Evolutionary conservation across 2,329 filamentous ascomycete genomes (phyloP).

Genomic region (Penicillium sp.): DNA sequence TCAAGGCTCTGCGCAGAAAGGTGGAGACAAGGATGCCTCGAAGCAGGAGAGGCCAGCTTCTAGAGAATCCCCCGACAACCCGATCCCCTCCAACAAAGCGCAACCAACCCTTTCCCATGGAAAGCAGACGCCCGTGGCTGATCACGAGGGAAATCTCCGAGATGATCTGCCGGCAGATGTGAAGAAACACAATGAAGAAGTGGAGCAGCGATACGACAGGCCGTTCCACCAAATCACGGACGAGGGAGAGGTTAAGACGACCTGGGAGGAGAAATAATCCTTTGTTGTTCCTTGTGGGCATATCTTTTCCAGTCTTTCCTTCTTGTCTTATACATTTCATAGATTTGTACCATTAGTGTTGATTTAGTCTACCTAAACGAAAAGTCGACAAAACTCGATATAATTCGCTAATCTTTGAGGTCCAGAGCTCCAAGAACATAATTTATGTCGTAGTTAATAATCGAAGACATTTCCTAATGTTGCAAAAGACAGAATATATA

Average conservation of each 20-base stretch:
- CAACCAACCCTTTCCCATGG: slow-evolving; percentile 32
- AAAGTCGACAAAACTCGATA: neutral
- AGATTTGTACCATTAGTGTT: neutral
- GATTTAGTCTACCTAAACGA: neutral
- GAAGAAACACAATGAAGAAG: slow-evolving; percentile 33
- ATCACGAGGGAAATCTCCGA: slow-evolving; percentile 24
- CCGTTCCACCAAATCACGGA: slow-evolving; percentile 31
- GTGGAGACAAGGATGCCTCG: slow-evolving; percentile 3
- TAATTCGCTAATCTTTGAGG: neutral
- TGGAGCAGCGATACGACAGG: slow-evolving; percentile 32
- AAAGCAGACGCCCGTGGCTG: slow-evolving; percentile 28
- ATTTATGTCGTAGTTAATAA: too few relatives aligned
- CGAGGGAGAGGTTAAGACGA: slow-evolving; percentile 18
- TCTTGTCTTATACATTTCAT: too few relatives aligned
- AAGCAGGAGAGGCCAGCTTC: neutral
- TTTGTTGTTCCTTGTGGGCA: neutral
- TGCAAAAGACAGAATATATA: too few relatives aligned
- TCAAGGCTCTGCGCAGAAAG: neutral
- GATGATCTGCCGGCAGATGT: slow-evolving; percentile 33
- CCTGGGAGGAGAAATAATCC: neutral
- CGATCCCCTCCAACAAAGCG: slow-evolving; percentile 33
- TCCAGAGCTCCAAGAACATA: too few relatives aligned
- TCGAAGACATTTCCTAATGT: too few relatives aligned
- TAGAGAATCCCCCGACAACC: slow-evolving; percentile 6
- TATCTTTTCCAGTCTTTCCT: neutral